Evolutionary conservation across 140 eudicot species (phyloP), one percentile per base, ranked within the genome.

Genomic region (Anethum foeniculum): DNA sequence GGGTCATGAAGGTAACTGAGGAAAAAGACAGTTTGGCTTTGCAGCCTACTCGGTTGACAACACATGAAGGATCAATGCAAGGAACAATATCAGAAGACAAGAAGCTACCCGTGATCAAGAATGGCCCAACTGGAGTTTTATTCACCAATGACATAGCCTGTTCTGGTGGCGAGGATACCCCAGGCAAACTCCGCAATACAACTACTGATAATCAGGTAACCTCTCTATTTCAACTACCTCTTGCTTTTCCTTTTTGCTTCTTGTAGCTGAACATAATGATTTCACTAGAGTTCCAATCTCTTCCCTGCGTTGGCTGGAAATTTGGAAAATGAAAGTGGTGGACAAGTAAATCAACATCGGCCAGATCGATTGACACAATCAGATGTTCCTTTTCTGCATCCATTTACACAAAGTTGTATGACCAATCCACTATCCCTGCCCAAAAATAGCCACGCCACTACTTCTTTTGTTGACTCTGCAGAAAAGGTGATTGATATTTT

Each of bases 171-270:
- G 85, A 69, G 65, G 83, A 77, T 72, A 72, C 48, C 79, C 43
- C 86, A 28, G 67, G 67, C 68, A 84, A 82, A 84, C 51, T 82
- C 38, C 79, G 78, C 77, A 83, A 79, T 54, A 86, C 75, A 41
- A 82, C 74, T 78, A 62, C 83, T 51, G 78, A 54, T 73, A 85
- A 87, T 14, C 87, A 83, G 91, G 93, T 87, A 48, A 80, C n/a
- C 36, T 76, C 64, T 9, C 30, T 18, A 62, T 12, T 48, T 38
- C 38, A 0, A 11, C 65, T 18, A 38, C 8, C 11, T 84, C 39
- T 4, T 43, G 47, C 43, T 80, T n/a, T 27, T 47, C 21, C 67
- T 10, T 10, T n/a, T 16, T 75, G 41, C 80, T 51, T 51, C 9
- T 23, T 74, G 25, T 25, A 64, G 46, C 71, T 71, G 44, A 73